Evolutionary conservation across 768 basidiomycete genomes (phyloP), one percentile per base, ranked within the genome.

Genomic region (Phlebiopsis gigantea): DNA sequence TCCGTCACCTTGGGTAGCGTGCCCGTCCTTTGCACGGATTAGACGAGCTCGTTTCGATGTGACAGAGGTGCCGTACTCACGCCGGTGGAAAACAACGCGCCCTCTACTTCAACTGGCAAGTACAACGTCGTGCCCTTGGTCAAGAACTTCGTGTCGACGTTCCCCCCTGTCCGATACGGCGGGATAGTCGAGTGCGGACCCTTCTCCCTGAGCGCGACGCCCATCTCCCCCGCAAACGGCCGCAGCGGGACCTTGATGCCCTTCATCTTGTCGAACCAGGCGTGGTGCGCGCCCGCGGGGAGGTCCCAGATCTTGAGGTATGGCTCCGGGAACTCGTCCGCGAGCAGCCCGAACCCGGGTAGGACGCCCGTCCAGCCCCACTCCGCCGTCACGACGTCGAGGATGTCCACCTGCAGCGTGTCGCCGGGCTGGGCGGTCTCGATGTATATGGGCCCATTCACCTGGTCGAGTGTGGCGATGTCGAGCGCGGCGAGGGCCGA

Each of bases 201-300:
- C 9, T 62, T 64, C 55, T 69, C 70, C 15, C 74, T 80, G 21
- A 73, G 77, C 19, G 79, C 83, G 17, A 84, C 79, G 14, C 84
- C 83, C 80, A 85, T 83, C 68, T 84, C 83, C 0, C 84, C 83
- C 8, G 81, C 77, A 67, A 85, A 85, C 15, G 84, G 83, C 31
- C 73, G 62, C 5, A 85, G 53, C 3, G 80, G 82, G 25, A 84
- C 74, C 58, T 72, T 73, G 4, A 84, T 79, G 8, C 72, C 71
- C 58, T 71, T 74, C 47, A 65, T 70, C 58, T 77, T 70, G 63
- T 82, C 75, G 59, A 84, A 77, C 71, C 77, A 82, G n/a, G 81
- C 75, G 25, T 26, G 30, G 25, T 30, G 48, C 14, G 22, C 34
- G 2, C 22, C n/a, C 14, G 21, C 45, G 47, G 78, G 67, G 45